A percentile compares a stretch with the other conserved stretches of the same genome.
Evolutionary conservation across 305 asterid genomes (phyloP).

Genomic region (Caryopteris hybrid): DNA sequence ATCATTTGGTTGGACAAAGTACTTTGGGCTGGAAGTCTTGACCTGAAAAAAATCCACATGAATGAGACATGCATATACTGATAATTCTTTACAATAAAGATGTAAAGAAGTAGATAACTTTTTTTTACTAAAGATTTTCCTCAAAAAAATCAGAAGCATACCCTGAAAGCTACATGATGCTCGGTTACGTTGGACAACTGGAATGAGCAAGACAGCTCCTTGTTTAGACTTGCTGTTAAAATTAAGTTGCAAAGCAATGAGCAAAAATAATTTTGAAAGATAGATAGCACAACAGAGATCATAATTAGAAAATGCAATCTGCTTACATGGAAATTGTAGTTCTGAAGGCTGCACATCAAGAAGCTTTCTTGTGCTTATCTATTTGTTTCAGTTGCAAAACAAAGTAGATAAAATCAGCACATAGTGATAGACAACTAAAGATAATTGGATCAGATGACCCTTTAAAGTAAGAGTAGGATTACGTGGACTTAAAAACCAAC

Average conservation of each 20-base stretch:
- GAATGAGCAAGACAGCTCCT: slow-evolving; percentile 37
- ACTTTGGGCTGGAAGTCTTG: slow-evolving; percentile 23
- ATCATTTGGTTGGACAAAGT: slow-evolving; percentile 37
- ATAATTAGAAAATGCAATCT: not conserved
- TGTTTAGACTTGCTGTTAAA: slow-evolving; percentile 33
- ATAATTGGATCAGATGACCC: slow-evolving; percentile 11
- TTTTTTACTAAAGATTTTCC: not conserved
- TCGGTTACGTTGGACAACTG: slow-evolving; percentile 41
- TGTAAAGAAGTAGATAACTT: not conserved
- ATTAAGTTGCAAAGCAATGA: slow-evolving; percentile 9
- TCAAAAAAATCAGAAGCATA: slow-evolving; percentile 5
- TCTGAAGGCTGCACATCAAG: slow-evolving; percentile 33
- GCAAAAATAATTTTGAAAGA: not conserved
- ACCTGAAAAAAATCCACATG: slow-evolving; percentile 27
- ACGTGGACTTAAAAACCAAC: not conserved
- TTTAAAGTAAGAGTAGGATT: not conserved
- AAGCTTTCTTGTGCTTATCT: slow-evolving; percentile 26
- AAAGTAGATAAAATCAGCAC: slow-evolving; percentile 13
- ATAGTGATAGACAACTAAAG: slow-evolving; percentile 6
- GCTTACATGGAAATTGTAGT: slow-evolving; percentile 34
- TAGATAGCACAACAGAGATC: not conserved
- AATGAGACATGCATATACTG: not conserved
- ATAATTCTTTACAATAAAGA: no score
- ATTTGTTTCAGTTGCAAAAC: slow-evolving; percentile 8
- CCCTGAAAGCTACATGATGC: slow-evolving; percentile 45